Conservation (phyloP, 805 yeast genomes). For the Sungouiella blattae region DNA sequence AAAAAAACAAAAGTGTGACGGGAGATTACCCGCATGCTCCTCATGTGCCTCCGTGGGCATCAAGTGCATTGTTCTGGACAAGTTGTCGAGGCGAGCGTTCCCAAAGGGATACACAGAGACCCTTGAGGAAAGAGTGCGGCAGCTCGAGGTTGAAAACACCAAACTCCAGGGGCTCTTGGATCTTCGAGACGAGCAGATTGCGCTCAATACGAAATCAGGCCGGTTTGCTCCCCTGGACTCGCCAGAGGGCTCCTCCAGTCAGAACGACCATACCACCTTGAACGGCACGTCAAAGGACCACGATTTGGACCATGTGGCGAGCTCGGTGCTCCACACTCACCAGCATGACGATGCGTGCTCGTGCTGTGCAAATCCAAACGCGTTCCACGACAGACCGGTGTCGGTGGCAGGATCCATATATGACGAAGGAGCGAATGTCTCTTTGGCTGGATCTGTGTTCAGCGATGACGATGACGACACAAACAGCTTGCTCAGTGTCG, state of each 20-base stretch:
- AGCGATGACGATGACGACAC: conserved; percentile 43
- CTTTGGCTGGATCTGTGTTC: conserved; percentile 34
- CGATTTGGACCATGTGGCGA: neutral
- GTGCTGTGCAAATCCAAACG: conserved; percentile 51
- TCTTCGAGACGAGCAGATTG: conserved; percentile 61
- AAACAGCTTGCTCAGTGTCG: conserved; percentile 26
- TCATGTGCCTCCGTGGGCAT: conserved; percentile 82
- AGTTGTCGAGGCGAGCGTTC: conserved; percentile 78
- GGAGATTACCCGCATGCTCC: conserved; percentile 65
- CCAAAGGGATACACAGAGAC: conserved; percentile 93
- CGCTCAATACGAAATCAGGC: conserved; percentile 16
- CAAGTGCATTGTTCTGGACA: conserved; percentile 85
- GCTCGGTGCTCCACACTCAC: conserved; percentile 9
- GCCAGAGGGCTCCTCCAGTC: neutral
- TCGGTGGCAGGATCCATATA: conserved; percentile 62
- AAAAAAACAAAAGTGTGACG: conserved; percentile 77
- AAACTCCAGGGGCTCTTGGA: conserved; percentile 62
- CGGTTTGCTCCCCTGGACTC: conserved; percentile 1
- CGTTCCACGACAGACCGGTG: conserved; percentile 61
- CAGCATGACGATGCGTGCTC: conserved; percentile 43
- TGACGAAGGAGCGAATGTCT: conserved; percentile 22
- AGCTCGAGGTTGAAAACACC: conserved; percentile 76
- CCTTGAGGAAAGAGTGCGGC: conserved; percentile 82
- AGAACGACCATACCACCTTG: neutral
- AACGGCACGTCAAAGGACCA: neutral